phyloP scores from a whole-genome alignment of 139 green algal genomes.

The Volvox africanus region DNA sequence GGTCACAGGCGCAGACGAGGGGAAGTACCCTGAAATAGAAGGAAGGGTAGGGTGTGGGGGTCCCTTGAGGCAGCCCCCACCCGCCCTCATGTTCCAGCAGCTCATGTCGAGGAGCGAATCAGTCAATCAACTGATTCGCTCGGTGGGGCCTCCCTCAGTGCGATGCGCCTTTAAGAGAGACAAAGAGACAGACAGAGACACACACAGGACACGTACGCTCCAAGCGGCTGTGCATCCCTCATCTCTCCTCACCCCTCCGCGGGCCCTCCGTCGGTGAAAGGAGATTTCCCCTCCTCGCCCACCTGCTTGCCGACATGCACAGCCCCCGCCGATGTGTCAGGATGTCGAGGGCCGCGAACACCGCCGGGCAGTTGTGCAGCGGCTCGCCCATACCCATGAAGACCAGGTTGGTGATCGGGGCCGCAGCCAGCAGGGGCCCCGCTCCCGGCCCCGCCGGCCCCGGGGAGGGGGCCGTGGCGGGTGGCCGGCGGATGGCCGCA shows the following conservation, averaged over 20 bases:
- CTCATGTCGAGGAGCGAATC: too few species aligned
- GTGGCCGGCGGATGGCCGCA: not conserved
- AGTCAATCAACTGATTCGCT: too few species aligned
- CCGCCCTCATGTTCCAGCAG: too few species aligned
- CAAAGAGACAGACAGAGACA: not conserved
- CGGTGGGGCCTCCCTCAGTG: too few species aligned
- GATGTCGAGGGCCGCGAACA: constrained; percentile 81
- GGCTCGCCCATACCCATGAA: constrained; percentile 93
- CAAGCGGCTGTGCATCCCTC: not conserved
- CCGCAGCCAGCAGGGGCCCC: not conserved
- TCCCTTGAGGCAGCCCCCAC: too few species aligned
- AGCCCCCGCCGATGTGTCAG: constrained; percentile 80
- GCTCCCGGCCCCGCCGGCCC: not conserved
- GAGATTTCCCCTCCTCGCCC: not conserved
- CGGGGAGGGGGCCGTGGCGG: not conserved
- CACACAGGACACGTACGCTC: not conserved
- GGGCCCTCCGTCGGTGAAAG: not conserved
- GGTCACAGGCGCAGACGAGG: too few species aligned
- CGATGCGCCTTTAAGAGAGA: not conserved
- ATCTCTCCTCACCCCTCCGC: not conserved
- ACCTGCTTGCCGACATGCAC: constrained; percentile 82
- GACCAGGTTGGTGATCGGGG: constrained; percentile 85
- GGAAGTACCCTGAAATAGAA: too few species aligned
- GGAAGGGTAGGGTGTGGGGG: not conserved
- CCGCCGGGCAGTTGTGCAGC: constrained; percentile 82